Percentiles rank a stretch among this genome's conserved stretches.
These are phyloP conservation scores for Suillus hirtellus DNA, from an alignment of 768 basidiomycete genomes.

Conservation along the genomic window DNA sequence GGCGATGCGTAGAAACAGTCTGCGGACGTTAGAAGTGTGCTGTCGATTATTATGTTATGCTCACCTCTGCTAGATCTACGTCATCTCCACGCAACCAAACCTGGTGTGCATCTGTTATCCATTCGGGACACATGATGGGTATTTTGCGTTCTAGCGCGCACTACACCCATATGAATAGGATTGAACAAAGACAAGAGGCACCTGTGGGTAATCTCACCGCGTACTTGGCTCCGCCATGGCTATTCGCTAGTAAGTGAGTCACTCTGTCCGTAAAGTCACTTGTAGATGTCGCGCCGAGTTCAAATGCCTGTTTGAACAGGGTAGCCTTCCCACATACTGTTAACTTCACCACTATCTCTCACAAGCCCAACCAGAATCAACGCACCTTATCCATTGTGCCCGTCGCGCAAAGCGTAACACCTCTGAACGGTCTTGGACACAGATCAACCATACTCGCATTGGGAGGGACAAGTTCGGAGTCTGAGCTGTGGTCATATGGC, in stretches of 20 bases:
- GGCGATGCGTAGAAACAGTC: conserved; percentile 60
- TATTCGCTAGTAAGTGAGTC: conserved; percentile 85
- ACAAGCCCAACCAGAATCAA: neutral
- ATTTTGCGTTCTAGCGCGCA: conserved; percentile 81
- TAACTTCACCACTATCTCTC: conserved; percentile 5
- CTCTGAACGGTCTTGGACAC: conserved; percentile 68
- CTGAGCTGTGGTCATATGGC: conserved; percentile 44
- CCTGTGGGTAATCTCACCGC: conserved; percentile 43
- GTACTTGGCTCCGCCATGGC: conserved; percentile 86
- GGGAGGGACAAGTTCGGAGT: conserved; percentile 50
- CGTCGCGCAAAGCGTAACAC: conserved; percentile 70
- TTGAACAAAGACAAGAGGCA: conserved; percentile 5
- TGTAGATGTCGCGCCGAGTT: conserved; percentile 74
- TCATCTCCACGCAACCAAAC: conserved; percentile 83
- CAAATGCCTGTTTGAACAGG: conserved; percentile 72
- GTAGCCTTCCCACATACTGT: conserved; percentile 46
- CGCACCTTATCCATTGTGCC: conserved; percentile 79
- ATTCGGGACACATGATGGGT: conserved; percentile 75
- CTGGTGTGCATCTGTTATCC: conserved; percentile 72
- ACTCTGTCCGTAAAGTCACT: conserved; percentile 79
- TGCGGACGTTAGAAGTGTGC: conserved; percentile 26
- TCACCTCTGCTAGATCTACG: conserved; percentile 63
- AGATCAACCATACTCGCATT: conserved; percentile 46
- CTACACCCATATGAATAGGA: conserved; percentile 37
- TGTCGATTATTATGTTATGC: conserved; percentile 15